Evolutionary conservation across 2,329 filamentous ascomycete genomes (phyloP).

Genomic region (Penicillium sp.): DNA sequence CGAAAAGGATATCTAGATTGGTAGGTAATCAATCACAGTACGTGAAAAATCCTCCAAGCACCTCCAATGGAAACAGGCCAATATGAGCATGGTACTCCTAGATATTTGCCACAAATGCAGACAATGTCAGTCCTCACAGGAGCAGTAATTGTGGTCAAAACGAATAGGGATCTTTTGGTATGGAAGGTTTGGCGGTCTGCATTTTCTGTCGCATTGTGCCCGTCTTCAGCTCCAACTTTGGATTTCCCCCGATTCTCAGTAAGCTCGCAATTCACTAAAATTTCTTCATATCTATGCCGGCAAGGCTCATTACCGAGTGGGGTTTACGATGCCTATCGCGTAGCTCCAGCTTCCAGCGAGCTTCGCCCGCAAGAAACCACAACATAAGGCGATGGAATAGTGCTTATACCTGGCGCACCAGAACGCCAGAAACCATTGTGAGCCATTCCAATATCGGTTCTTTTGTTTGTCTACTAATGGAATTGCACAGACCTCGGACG

Average conservation of each 20-base stretch:
- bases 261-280: neutral
- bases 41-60: too few relatives aligned
- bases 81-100: too few relatives aligned
- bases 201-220: neutral
- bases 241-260: neutral
- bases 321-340: neutral
- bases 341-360: constrained; percentile 8
- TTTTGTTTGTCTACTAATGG: neutral
- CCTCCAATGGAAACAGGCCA: neutral
- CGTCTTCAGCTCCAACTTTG: neutral
- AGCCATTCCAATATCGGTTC: constrained; percentile 1
- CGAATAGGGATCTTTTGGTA: neutral
- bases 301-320: neutral
- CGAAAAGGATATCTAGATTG: neutral
- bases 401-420: constrained; percentile 37
- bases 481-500: constrained; percentile 27
- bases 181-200: neutral
- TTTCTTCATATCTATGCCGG: neutral
- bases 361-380: neutral
- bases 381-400: constrained; percentile 13
- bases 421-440: constrained; percentile 31
- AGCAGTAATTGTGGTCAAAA: too few relatives aligned
- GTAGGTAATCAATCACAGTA: neutral
- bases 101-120: too few relatives aligned
- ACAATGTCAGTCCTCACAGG: too few relatives aligned